Evolutionary conservation across 2,329 filamentous ascomycete genomes (phyloP).

Genomic region (Cercospora sesami): DNA sequence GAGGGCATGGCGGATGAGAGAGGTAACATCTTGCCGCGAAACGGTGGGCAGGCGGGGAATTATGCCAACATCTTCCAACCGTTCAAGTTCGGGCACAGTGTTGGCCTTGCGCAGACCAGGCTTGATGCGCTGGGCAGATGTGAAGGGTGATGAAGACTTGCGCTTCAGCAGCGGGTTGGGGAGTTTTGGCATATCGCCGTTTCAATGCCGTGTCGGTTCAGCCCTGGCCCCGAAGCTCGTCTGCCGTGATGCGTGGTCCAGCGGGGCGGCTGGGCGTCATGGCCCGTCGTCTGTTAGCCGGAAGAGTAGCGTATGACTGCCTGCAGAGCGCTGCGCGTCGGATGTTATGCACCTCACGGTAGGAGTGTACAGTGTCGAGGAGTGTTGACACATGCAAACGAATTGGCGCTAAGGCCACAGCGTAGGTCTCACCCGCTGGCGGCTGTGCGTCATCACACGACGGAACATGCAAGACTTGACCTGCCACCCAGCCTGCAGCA

Average conservation of each 20-base stretch:
- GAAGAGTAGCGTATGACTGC: neutral
- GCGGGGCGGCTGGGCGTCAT: neutral
- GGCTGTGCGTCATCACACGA: neutral
- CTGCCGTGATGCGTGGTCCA: neutral
- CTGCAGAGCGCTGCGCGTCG: neutral
- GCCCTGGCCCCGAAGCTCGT: conserved; percentile 11
- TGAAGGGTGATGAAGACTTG: conserved; percentile 43
- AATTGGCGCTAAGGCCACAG: neutral
- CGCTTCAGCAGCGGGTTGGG: conserved; percentile 39
- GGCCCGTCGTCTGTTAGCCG: neutral
- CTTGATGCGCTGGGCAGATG: conserved; percentile 41
- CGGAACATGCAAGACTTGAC: neutral
- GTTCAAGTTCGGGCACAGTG: conserved; percentile 31
- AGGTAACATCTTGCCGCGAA: conserved; percentile 57
- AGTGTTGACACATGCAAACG: conserved; percentile 1
- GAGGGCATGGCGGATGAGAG: conserved; percentile 59
- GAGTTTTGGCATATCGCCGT: conserved; percentile 32
- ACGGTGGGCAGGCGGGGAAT: conserved; percentile 60
- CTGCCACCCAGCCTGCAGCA: neutral
- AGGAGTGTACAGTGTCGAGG: neutral
- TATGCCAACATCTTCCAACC: conserved; percentile 60
- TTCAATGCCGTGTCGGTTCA: conserved; percentile 18
- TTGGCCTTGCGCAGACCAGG: conserved; percentile 28
- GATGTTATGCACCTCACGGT: neutral
- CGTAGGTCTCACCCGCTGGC: neutral